These are phyloP conservation scores for Copromyces sp. DNA, from an alignment of 495 filamentous ascomycete species.

Conservation along the genomic window DNA sequence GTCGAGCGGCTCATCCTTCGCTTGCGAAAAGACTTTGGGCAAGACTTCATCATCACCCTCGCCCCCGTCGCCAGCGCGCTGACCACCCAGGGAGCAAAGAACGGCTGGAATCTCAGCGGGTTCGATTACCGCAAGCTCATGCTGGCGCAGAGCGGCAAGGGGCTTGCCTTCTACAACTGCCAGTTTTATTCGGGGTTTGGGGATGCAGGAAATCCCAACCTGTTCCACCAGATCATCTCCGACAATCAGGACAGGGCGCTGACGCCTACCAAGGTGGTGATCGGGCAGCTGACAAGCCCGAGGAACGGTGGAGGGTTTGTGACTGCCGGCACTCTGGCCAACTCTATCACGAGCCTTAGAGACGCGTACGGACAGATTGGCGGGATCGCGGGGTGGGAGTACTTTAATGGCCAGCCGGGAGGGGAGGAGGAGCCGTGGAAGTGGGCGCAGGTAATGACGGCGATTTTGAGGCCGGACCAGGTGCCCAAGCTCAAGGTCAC, in stretches of 20 bases:
- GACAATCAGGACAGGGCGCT: slow-evolving; percentile 37
- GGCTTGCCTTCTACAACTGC: slow-evolving; percentile 67
- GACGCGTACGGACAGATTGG: slow-evolving; percentile 54
- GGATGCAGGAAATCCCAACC: slow-evolving; percentile 43
- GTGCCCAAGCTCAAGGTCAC: slow-evolving; percentile 16
- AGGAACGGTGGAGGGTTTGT: slow-evolving; percentile 48
- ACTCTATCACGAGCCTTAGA: slow-evolving; percentile 36
- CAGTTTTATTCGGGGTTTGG: slow-evolving; percentile 86
- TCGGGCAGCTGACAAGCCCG: slow-evolving; percentile 63
- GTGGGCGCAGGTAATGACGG: slow-evolving; percentile 56
- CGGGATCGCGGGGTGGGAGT: slow-evolving; percentile 83
- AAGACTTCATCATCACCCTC: slow-evolving; percentile 62
- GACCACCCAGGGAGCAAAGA: slow-evolving; percentile 14
- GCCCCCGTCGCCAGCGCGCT: slow-evolving; percentile 71
- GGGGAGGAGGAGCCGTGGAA: slow-evolving; percentile 52
- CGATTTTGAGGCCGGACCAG: slow-evolving; percentile 29
- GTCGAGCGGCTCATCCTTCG: slow-evolving; percentile 61
- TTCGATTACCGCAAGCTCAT: slow-evolving; percentile 58
- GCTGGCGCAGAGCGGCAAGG: slow-evolving; percentile 30
- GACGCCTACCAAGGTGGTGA: slow-evolving; percentile 54
- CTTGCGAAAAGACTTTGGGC: slow-evolving; percentile 61
- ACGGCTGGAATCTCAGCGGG: slow-evolving; percentile 54
- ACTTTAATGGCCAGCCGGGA: slow-evolving; percentile 60
- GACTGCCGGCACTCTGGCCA: slow-evolving; percentile 21
- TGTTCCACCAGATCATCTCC: slow-evolving; percentile 46